Evolutionary conservation across 1,284 basidiomycete genomes (phyloP).

Genomic region (Stygiomarasmius scandens): DNA sequence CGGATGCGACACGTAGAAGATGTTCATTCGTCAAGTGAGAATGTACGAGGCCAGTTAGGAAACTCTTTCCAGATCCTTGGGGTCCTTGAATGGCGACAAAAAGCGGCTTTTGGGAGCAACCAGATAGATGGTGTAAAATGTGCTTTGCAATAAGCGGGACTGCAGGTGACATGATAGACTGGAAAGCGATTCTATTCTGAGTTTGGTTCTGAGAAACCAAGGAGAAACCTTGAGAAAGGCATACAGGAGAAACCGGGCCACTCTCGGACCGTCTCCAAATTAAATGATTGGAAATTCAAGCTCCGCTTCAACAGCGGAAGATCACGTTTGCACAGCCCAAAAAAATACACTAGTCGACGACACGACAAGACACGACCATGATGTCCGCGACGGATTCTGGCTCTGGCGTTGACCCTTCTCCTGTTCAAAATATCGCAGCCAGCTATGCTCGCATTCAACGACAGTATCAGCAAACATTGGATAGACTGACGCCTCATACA

Average conservation of each 20-base stretch:
- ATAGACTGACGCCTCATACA: conserved; percentile 90
- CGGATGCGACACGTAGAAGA: conserved; percentile 59
- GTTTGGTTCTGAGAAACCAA: too few species aligned
- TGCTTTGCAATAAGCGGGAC: conserved; percentile 46
- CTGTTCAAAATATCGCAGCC: conserved; percentile 53
- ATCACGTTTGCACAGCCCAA: background rate
- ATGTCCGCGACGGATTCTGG: conserved; percentile 51
- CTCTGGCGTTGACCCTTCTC: conserved; percentile 44
- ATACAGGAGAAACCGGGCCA: background rate
- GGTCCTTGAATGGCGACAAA: conserved; percentile 87
- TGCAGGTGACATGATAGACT: conserved; percentile 26
- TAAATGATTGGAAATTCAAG: conserved; percentile 14
- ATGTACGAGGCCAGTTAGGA: conserved; percentile 60
- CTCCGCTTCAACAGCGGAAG: conserved; percentile 29
- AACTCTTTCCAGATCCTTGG: conserved; percentile 85
- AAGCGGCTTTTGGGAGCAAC: conserved; percentile 43
- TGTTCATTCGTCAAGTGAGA: conserved; percentile 48
- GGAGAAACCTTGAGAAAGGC: background rate
- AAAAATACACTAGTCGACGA: conserved; percentile 1
- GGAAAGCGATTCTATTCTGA: background rate
- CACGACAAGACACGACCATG: conserved; percentile 26
- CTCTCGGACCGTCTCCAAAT: background rate
- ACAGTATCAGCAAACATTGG: conserved; percentile 83
- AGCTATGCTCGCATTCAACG: conserved; percentile 58
- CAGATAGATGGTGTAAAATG: conserved; percentile 40